Percentiles rank a stretch among this genome's conserved stretches.
Conservation (phyloP, 2,329 filamentous ascomycete genomes). For the Pyricularia grisea region DNA sequence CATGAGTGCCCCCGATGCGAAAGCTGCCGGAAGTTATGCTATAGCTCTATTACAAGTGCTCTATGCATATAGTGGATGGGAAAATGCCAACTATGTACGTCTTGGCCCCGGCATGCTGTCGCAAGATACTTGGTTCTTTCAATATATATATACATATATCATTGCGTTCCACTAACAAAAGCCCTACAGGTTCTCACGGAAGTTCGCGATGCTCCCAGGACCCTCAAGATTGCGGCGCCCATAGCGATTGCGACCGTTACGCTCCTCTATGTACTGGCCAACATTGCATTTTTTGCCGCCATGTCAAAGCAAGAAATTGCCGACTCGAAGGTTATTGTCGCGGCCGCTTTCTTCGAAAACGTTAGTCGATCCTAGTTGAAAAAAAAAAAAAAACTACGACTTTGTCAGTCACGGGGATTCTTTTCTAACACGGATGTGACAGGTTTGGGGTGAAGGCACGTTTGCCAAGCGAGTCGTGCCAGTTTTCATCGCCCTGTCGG, state of each 20-base stretch:
- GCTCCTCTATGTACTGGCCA: slow-evolving; percentile 25
- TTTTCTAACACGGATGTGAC: slow-evolving; percentile 2
- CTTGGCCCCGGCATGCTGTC: background rate
- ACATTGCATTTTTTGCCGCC: slow-evolving; percentile 23
- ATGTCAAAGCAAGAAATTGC: slow-evolving; percentile 18
- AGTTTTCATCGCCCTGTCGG: slow-evolving; percentile 20
- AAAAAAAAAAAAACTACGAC: background rate
- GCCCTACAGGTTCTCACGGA: slow-evolving; percentile 19
- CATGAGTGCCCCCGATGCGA: background rate
- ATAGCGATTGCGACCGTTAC: slow-evolving; percentile 22
- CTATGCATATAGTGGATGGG: slow-evolving; percentile 28
- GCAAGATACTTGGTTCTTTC: no score
- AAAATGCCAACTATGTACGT: slow-evolving; percentile 26
- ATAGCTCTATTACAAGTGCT: slow-evolving; percentile 23
- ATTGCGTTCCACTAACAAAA: background rate
- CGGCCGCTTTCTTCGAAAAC: slow-evolving; percentile 22
- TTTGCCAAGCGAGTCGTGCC: slow-evolving; percentile 20
- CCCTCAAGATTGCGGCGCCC: slow-evolving; percentile 23
- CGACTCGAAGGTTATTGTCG: slow-evolving; percentile 16
- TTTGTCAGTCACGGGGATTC: background rate
- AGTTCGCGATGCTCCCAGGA: slow-evolving; percentile 19
- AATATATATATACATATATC: no score
- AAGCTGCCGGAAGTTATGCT: slow-evolving; percentile 17
- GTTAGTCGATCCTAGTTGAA: slow-evolving; percentile 6
- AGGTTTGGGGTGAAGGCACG: slow-evolving; percentile 19